Evolutionary conservation across 73 alveolate genomes (phyloP).

Genomic region (Uronychia binucleata): DNA sequence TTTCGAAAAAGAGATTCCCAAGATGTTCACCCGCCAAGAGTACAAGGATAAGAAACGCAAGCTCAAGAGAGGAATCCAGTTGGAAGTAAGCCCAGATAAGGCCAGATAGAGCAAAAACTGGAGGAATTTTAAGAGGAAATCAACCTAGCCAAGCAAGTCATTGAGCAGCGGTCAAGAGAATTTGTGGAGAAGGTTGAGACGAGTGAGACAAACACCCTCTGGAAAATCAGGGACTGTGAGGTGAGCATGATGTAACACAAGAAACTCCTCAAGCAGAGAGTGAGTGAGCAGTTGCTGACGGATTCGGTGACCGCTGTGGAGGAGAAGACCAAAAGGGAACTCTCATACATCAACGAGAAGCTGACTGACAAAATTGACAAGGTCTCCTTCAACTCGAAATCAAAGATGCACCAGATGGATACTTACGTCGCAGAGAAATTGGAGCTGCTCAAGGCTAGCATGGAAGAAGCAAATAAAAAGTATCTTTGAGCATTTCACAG

Average conservation of each 20-base stretch:
- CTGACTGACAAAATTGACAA: background rate
- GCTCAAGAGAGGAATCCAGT: background rate
- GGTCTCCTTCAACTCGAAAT: background rate
- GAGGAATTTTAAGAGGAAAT: background rate
- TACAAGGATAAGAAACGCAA: background rate
- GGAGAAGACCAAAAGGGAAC: background rate
- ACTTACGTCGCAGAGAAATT: background rate
- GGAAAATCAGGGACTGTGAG: background rate
- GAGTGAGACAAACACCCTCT: constrained; percentile 1
- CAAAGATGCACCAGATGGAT: background rate
- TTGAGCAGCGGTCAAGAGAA: background rate
- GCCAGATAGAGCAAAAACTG: background rate
- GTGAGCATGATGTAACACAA: background rate
- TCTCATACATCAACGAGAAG: background rate
- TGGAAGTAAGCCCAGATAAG: background rate
- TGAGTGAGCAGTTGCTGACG: background rate
- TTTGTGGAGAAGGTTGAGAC: background rate
- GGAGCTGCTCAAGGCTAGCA: background rate
- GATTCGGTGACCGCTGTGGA: background rate
- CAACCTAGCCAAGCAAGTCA: background rate
- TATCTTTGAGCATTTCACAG: background rate
- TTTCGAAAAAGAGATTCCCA: background rate
- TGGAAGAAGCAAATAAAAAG: background rate
- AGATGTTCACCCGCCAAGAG: background rate
- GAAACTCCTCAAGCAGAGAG: background rate